Percentiles rank a stretch among this genome's conserved stretches.
These are phyloP conservation scores for Ogataea kodamae DNA, from an alignment of 805 yeast species.

Conservation along the genomic window DNA sequence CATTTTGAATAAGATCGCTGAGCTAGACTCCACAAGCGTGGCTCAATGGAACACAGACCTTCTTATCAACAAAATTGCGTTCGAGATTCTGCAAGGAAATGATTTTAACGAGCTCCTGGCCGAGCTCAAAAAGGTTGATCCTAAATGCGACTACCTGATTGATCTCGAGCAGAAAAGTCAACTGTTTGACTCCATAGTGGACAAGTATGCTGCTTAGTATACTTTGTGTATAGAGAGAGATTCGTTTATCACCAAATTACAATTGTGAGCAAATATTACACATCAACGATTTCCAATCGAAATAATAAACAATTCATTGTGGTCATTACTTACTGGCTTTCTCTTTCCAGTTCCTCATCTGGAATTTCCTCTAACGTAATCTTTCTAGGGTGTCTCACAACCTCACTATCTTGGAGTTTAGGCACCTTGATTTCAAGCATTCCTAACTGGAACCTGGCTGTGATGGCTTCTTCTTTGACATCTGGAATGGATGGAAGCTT, in stretches of 20 bases:
- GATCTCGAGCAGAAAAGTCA: conserved; percentile 61
- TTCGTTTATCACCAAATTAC: too few species aligned
- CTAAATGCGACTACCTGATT: conserved; percentile 45
- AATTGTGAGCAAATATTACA: too few species aligned
- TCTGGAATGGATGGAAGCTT: conserved; percentile 53
- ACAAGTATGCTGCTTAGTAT: conserved; percentile 43
- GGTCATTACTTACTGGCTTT: conserved; percentile 8
- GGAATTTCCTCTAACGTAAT: conserved; percentile 29
- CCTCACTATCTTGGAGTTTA: conserved; percentile 31
- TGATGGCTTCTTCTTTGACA: conserved; percentile 50
- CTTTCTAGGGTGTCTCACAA: conserved; percentile 21
- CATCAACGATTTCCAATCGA: too few species aligned
- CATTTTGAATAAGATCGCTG: conserved; percentile 43
- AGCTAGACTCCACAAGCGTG: conserved; percentile 11
- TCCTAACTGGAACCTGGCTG: conserved; percentile 53
- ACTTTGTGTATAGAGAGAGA: too few species aligned
- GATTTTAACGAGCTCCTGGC: conserved; percentile 22
- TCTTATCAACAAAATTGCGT: conserved; percentile 63
- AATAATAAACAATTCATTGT: conserved; percentile 3
- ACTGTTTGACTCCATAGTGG: conserved; percentile 66
- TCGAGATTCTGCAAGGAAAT: conserved; percentile 52
- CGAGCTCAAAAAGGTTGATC: conserved; percentile 44
- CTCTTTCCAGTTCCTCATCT: conserved; percentile 31
- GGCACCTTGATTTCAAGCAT: conserved; percentile 51
- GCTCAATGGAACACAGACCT: conserved; percentile 39